These are phyloP conservation scores for Stylosanthes scabra DNA, from an alignment of 331 rosid genomes.

Conservation along the genomic window DNA sequence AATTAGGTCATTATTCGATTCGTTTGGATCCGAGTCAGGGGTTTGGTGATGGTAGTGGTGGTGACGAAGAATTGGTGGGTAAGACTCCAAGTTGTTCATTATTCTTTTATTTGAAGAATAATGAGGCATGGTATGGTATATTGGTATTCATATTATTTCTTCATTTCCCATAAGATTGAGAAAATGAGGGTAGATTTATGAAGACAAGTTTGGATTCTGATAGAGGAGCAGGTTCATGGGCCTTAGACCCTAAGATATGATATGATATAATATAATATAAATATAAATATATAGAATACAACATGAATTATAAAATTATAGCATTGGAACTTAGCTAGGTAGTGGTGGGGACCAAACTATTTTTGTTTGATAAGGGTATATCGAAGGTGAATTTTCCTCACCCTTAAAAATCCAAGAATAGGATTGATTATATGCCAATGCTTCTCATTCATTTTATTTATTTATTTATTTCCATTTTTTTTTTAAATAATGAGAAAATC, in stretches of 20 bases:
- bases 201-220: neutral
- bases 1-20: neutral
- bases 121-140: too few relatives aligned
- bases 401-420: too few relatives aligned
- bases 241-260: neutral
- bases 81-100: slow-evolving; percentile 44
- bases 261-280: neutral
- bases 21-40: neutral
- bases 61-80: slow-evolving; percentile 51
- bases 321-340: neutral
- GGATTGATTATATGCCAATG: too few relatives aligned
- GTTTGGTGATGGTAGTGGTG: neutral
- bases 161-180: neutral
- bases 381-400: too few relatives aligned
- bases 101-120: neutral
- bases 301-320: neutral
- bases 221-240: neutral
- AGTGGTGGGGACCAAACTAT: neutral
- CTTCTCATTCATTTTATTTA: too few relatives aligned
- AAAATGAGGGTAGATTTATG: neutral
- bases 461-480: too few relatives aligned
- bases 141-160: neutral
- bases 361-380: too few relatives aligned
- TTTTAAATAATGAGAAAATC: too few relatives aligned
- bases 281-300: too few relatives aligned